phyloP scores from a whole-genome alignment of 192 early-diverging fungal species.

The Blastocladiella britannica region DNA sequence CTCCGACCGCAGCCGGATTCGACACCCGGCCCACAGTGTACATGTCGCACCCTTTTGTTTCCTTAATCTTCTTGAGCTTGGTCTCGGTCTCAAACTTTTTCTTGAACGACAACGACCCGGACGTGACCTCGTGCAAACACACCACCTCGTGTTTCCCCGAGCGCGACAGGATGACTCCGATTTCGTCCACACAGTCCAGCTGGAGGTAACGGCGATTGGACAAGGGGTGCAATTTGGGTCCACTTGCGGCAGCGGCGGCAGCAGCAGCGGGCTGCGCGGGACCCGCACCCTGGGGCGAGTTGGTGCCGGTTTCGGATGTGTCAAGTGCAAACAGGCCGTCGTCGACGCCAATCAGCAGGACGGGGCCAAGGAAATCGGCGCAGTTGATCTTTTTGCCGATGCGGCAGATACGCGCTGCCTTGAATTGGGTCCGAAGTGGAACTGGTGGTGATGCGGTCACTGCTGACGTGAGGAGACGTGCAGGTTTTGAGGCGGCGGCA shows the following conservation, averaged over 20 bases:
- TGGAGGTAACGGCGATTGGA: constrained; percentile 5
- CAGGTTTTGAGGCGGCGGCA: neutral
- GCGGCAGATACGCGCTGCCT: constrained; percentile 2
- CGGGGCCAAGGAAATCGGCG: constrained; percentile 4
- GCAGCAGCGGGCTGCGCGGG: too few species aligned
- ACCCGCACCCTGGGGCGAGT: too few species aligned
- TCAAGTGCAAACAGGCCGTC: constrained; percentile 5
- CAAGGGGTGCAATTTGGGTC: neutral
- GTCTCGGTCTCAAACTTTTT: constrained; percentile 33
- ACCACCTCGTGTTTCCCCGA: constrained; percentile 7
- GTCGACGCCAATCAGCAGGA: constrained; percentile 5
- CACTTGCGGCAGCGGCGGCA: too few species aligned
- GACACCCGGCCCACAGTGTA: constrained; percentile 3
- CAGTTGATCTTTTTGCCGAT: constrained; percentile 1
- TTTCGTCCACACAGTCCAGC: constrained; percentile 5
- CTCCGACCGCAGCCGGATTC: constrained; percentile 9
- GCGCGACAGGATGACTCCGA: constrained; percentile 5
- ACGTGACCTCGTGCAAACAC: constrained; percentile 2
- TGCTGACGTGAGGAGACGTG: too few species aligned
- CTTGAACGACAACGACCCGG: neutral
- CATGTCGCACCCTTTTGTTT: constrained; percentile 23
- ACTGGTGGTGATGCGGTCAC: neutral
- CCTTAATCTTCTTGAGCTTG: constrained; percentile 25
- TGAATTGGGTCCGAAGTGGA: neutral
- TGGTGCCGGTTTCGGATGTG: neutral